phyloP scores from a whole-genome alignment of 768 basidiomycete genomes.

The Aureoboletus auriporus region DNA sequence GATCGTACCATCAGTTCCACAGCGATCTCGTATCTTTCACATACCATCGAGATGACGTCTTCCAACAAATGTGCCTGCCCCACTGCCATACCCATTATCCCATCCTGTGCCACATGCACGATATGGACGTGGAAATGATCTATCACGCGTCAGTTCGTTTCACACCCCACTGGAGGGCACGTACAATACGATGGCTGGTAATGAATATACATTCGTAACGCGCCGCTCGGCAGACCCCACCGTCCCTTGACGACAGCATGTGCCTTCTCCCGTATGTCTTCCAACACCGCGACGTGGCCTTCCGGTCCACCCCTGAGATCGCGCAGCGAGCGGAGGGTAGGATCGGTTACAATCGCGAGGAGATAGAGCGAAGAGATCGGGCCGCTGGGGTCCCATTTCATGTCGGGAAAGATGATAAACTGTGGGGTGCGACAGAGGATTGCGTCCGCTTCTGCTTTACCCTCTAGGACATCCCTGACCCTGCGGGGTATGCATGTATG shows the following conservation, averaged over 20 bases:
- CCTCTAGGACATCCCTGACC: slow-evolving; percentile 82
- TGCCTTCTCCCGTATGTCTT: slow-evolving; percentile 57
- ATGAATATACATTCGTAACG: slow-evolving; percentile 80
- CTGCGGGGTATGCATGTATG: neutral
- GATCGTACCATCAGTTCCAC: neutral
- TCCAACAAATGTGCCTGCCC: slow-evolving; percentile 94
- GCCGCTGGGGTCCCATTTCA: slow-evolving; percentile 94
- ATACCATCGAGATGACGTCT: slow-evolving; percentile 82
- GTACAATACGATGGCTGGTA: slow-evolving; percentile 96
- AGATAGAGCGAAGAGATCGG: slow-evolving; percentile 70
- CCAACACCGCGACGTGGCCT: slow-evolving; percentile 63
- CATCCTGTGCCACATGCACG: slow-evolving; percentile 63
- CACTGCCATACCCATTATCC: slow-evolving; percentile 66
- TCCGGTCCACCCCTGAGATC: slow-evolving; percentile 51
- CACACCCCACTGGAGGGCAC: slow-evolving; percentile 25
- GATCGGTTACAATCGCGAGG: slow-evolving; percentile 66
- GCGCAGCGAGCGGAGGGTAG: slow-evolving; percentile 64
- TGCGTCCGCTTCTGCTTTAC: slow-evolving; percentile 69
- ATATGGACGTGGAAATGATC: slow-evolving; percentile 96
- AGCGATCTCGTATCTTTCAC: slow-evolving; percentile 13
- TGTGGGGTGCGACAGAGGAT: slow-evolving; percentile 60
- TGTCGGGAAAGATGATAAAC: slow-evolving; percentile 87
- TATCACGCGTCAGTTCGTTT: slow-evolving; percentile 25
- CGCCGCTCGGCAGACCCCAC: slow-evolving; percentile 63
- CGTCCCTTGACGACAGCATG: slow-evolving; percentile 47